Evolutionary conservation across 768 basidiomycete species (phyloP).

Genomic region (Suillus sp.): DNA sequence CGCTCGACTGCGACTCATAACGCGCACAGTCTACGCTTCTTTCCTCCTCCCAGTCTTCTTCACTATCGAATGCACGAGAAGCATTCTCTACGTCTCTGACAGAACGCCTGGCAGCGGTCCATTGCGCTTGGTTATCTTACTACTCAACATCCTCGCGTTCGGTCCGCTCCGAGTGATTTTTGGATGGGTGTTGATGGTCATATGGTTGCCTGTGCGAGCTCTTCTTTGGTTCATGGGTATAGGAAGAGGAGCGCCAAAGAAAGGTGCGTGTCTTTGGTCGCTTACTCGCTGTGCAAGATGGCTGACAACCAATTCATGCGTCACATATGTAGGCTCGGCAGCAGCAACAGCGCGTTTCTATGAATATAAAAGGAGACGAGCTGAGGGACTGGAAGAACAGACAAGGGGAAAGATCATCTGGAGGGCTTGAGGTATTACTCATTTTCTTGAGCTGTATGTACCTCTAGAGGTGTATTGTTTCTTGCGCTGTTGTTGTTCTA

Average conservation of each 20-base stretch:
- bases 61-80: slow-evolving; percentile 13
- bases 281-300: background rate
- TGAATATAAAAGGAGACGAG: slow-evolving; percentile 4
- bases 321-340: slow-evolving; percentile 4
- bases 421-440: background rate
- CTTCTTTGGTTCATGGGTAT: slow-evolving; percentile 22
- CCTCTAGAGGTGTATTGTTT: background rate
- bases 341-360: slow-evolving; percentile 14
- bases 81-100: slow-evolving; percentile 9
- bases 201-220: slow-evolving; percentile 18
- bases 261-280: slow-evolving; percentile 10
- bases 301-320: background rate
- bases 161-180: slow-evolving; percentile 14
- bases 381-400: background rate
- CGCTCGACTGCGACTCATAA: background rate
- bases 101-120: slow-evolving; percentile 13
- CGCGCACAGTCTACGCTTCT: slow-evolving; percentile 12
- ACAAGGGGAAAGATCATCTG: background rate
- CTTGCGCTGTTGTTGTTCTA: background rate
- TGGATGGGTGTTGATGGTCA: background rate
- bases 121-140: slow-evolving; percentile 7
- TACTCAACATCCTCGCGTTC: slow-evolving; percentile 4
- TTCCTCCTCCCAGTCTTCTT: slow-evolving; percentile 20
- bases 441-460: slow-evolving; percentile 4
- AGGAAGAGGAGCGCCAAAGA: slow-evolving; percentile 16